These are phyloP conservation scores for Calocybe cyanea DNA, from an alignment of 768 basidiomycete species.

Conservation along the genomic window DNA sequence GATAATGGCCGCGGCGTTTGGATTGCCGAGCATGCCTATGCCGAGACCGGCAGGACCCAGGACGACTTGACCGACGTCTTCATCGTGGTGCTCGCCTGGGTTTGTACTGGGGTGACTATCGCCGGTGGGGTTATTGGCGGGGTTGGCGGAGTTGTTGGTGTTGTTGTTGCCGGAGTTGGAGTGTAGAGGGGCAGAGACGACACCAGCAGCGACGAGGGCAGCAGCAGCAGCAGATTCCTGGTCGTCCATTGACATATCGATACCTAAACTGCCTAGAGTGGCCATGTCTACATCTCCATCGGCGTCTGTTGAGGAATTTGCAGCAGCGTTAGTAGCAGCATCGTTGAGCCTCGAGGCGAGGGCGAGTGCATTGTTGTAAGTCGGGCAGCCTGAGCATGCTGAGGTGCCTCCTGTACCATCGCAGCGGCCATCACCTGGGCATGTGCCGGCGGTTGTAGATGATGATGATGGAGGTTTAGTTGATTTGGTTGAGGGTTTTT, in stretches of 20 bases:
- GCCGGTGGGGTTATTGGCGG: background rate
- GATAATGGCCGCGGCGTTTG: slow-evolving; percentile 12
- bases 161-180: no score
- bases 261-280: slow-evolving; percentile 4
- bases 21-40: slow-evolving; percentile 19
- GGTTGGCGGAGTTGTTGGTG: no score
- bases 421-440: slow-evolving; percentile 96
- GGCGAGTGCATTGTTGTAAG: slow-evolving; percentile 82
- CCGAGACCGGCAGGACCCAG: slow-evolving; percentile 17
- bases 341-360: slow-evolving; percentile 33
- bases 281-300: slow-evolving; percentile 17
- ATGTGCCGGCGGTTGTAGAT: slow-evolving; percentile 54
- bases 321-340: slow-evolving; percentile 12
- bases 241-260: slow-evolving; percentile 10
- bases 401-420: slow-evolving; percentile 95
- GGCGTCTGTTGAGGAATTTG: slow-evolving; percentile 1
- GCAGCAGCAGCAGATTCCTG: slow-evolving; percentile 18
- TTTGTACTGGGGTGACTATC: background rate
- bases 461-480: slow-evolving; percentile 2
- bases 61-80: slow-evolving; percentile 9
- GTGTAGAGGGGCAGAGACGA: slow-evolving; percentile 9
- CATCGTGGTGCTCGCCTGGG: background rate
- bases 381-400: slow-evolving; percentile 94
- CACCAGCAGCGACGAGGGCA: slow-evolving; percentile 18
- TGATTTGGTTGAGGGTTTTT: slow-evolving; percentile 1